Percentiles rank a stretch among this genome's conserved stretches.
Conservation (phyloP, 2,329 filamentous ascomycete species). For the Alternaria ethzedia region DNA sequence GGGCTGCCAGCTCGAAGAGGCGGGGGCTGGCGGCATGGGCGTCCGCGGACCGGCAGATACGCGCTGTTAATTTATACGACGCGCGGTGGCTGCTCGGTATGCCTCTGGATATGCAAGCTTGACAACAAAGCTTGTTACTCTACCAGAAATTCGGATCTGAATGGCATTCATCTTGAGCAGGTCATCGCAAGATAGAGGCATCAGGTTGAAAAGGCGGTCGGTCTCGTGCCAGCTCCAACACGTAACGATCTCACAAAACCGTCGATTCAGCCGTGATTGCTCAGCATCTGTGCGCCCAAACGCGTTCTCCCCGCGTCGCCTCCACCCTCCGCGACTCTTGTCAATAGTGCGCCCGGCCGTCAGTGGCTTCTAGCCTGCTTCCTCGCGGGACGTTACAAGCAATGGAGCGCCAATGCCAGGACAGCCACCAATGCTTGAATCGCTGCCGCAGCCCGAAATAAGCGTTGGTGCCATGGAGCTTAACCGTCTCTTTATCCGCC, state of each 20-base stretch:
- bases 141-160: neutral
- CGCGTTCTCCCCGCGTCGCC: neutral
- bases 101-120: neutral
- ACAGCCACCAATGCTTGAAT: constrained; percentile 4
- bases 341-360: neutral
- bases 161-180: neutral
- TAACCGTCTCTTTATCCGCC: constrained; percentile 9
- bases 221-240: neutral
- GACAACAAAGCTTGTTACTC: neutral
- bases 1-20: neutral
- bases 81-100: neutral
- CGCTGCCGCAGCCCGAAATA: neutral
- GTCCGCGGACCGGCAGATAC: constrained; percentile 3
- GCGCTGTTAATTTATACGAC: neutral
- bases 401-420: neutral
- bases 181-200: neutral
- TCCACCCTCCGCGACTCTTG: neutral
- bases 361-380: neutral
- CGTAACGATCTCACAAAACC: neutral
- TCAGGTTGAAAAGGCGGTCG: neutral
- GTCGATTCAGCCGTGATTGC: neutral
- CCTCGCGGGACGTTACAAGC: neutral
- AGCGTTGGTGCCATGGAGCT: constrained; percentile 9
- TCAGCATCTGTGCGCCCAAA: neutral
- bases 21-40: neutral